These are phyloP conservation scores for Xylariaceae sp. DNA, from an alignment of 2,329 filamentous ascomycete genomes.

Conservation along the genomic window DNA sequence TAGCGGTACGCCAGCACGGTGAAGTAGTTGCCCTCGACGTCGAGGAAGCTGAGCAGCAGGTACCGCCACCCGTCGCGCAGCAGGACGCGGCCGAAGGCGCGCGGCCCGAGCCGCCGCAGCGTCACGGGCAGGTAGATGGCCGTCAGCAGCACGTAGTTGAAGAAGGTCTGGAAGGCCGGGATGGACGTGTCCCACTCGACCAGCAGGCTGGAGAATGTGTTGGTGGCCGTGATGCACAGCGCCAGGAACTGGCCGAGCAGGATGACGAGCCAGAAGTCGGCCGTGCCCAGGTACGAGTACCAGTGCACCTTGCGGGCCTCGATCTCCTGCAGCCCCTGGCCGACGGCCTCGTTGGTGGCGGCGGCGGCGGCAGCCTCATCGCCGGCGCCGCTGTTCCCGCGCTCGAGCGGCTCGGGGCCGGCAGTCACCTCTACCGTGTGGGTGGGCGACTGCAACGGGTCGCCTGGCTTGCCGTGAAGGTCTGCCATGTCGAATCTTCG, in stretches of 20 bases:
- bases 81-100: constrained; percentile 58
- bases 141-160: constrained; percentile 84
- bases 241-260: constrained; percentile 75
- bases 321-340: constrained; percentile 45
- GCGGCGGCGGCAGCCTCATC: constrained; percentile 8
- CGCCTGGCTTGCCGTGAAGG: constrained; percentile 15
- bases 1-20: constrained; percentile 89
- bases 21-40: constrained; percentile 97
- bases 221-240: constrained; percentile 85
- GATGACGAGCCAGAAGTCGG: constrained; percentile 83
- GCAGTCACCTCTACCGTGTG: constrained; percentile 20
- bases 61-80: constrained; percentile 82
- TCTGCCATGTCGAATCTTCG: constrained; percentile 24
- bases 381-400: constrained; percentile 11
- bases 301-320: constrained; percentile 47
- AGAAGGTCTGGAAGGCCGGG: constrained; percentile 90
- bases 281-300: constrained; percentile 72
- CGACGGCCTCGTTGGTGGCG: constrained; percentile 32
- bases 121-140: constrained; percentile 75
- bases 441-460: constrained; percentile 14
- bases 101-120: constrained; percentile 70
- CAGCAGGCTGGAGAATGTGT: constrained; percentile 80
- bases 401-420: no score
- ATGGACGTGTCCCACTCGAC: constrained; percentile 62
- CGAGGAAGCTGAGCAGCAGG: constrained; percentile 83